Percentiles rank a stretch among this genome's conserved stretches.
phyloP scores from a whole-genome alignment of 1,139 yeast genomes.

The Protomyces inundatus region DNA sequence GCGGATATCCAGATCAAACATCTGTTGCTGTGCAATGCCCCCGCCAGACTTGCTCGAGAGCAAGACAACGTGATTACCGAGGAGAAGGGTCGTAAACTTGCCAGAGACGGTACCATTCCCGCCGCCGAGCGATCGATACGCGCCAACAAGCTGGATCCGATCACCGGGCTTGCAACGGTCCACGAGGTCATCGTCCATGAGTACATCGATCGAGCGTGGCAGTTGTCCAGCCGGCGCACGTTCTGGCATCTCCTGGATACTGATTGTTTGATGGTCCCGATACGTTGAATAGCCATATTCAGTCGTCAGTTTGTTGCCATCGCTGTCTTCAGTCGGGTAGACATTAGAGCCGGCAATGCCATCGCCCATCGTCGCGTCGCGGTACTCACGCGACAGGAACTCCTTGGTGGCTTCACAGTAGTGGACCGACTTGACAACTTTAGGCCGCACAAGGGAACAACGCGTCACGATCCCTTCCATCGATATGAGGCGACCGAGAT shows the following conservation, averaged over 20 bases:
- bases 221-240: constrained; percentile 97
- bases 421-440: constrained; percentile 85
- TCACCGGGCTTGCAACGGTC: constrained; percentile 95
- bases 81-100: constrained; percentile 69
- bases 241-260: constrained; percentile 98
- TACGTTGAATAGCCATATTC: constrained; percentile 93
- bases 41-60: constrained; percentile 79
- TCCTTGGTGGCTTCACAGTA: constrained; percentile 79
- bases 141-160: constrained; percentile 89
- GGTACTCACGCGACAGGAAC: constrained; percentile 85
- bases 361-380: constrained; percentile 71
- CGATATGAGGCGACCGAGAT: constrained; percentile 74
- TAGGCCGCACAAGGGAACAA: constrained; percentile 89
- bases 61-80: constrained; percentile 86
- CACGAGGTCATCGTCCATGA: constrained; percentile 89
- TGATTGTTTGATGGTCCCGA: constrained; percentile 86
- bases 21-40: constrained; percentile 66
- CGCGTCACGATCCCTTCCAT: constrained; percentile 94
- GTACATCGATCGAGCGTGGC: constrained; percentile 86
- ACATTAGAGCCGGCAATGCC: constrained; percentile 52
- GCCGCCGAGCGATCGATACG: constrained; percentile 86
- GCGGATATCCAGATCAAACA: constrained; percentile 78
- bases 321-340: constrained; percentile 89
- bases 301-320: constrained; percentile 79
- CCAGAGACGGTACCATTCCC: constrained; percentile 46